These are phyloP conservation scores for Parathielavia appendiculata DNA, from an alignment of 495 filamentous ascomycete genomes.

Conservation along the genomic window DNA sequence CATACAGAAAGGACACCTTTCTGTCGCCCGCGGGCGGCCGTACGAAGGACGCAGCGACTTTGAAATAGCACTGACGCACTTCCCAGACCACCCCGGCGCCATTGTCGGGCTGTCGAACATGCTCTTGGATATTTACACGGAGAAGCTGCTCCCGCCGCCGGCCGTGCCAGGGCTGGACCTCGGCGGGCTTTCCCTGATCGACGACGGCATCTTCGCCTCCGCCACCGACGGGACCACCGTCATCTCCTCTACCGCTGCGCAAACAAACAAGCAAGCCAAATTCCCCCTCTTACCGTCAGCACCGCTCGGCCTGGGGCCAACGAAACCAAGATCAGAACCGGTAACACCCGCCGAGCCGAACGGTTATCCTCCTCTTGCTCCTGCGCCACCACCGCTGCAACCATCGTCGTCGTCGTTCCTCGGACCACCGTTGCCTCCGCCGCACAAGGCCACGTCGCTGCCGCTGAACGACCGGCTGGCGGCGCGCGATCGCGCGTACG, in stretches of 20 bases:
- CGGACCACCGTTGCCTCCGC: conserved; percentile 37
- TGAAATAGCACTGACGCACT: conserved; percentile 71
- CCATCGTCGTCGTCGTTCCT: conserved; percentile 14
- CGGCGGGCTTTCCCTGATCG: conserved; percentile 3
- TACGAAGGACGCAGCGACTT: conserved; percentile 67
- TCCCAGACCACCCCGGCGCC: conserved; percentile 69
- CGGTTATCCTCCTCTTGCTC: neutral
- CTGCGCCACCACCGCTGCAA: neutral
- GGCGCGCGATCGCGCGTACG: conserved; percentile 80
- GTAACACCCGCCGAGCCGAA: neutral
- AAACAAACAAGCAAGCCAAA: conserved; percentile 15
- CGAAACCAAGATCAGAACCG: conserved; percentile 4
- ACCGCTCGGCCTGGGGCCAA: conserved; percentile 39
- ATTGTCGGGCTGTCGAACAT: conserved; percentile 79
- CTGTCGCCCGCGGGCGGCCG: conserved; percentile 53
- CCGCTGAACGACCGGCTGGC: conserved; percentile 71
- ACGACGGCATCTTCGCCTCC: conserved; percentile 6
- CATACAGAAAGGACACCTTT: conserved; percentile 62
- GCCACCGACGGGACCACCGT: conserved; percentile 11
- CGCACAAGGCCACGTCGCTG: conserved; percentile 48
- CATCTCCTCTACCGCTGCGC: conserved; percentile 11
- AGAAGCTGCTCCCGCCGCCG: conserved; percentile 50
- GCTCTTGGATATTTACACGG: conserved; percentile 77
- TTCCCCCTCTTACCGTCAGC: conserved; percentile 31
- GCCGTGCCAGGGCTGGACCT: conserved; percentile 35